These are phyloP conservation scores for Volvox africanus DNA, from an alignment of 139 green algal genomes.

Conservation along the genomic window DNA sequence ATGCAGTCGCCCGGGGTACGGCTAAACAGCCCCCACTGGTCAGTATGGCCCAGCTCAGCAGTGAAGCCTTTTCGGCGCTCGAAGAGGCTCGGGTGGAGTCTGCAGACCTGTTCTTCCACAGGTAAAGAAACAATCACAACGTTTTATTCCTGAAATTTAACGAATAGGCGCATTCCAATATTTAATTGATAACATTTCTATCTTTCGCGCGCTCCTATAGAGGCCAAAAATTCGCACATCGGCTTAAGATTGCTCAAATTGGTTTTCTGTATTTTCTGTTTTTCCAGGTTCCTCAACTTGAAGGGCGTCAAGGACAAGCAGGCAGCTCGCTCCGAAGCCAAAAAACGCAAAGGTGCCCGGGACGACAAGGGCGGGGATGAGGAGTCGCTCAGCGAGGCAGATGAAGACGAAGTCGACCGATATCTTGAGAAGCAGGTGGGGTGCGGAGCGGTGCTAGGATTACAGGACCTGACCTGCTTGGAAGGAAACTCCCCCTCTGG, in stretches of 20 bases:
- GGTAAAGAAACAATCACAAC: conserved; percentile 34
- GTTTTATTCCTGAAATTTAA: too few species aligned
- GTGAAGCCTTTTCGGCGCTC: conserved; percentile 78
- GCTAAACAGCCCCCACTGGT: neutral
- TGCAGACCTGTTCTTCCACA: conserved; percentile 92
- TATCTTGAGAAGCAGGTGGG: conserved; percentile 46
- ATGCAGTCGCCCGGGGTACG: neutral
- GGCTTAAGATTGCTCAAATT: too few species aligned
- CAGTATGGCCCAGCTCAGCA: conserved; percentile 55
- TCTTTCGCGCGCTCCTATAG: too few species aligned
- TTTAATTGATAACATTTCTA: too few species aligned
- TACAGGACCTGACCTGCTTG: too few species aligned
- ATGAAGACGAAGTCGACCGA: conserved; percentile 53
- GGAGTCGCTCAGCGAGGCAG: conserved; percentile 35
- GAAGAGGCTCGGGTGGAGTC: conserved; percentile 75
- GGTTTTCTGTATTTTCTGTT: too few species aligned
- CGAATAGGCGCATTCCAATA: too few species aligned
- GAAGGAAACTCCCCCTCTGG: too few species aligned
- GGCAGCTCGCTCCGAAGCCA: conserved; percentile 23
- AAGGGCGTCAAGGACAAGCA: conserved; percentile 58
- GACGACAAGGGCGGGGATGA: conserved; percentile 43
- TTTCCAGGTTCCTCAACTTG: conserved; percentile 72
- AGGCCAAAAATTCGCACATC: too few species aligned
- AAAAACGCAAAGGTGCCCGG: conserved; percentile 30
- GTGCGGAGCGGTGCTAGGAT: too few species aligned